Base-by-base conservation (phyloP, 768 basidiomycete species). In the Solioccasus polychromus region DNA sequence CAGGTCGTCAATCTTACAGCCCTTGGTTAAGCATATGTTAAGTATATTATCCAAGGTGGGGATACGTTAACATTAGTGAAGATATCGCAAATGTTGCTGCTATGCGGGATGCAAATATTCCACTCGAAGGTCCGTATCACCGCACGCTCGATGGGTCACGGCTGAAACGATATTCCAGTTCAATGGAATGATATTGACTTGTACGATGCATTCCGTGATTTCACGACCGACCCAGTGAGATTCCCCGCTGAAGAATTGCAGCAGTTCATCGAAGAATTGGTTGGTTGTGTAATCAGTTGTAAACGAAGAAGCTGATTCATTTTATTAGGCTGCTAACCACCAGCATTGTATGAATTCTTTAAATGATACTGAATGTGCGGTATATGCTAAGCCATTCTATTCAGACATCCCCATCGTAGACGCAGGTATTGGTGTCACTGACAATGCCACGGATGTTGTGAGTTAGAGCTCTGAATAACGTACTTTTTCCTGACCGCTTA, bases 161-260 rank as follows among this genome's bases (percentile, higher is more conserved):
- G 10, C 28, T 49, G 5, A 62, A 45, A 14, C n/a, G 17, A 15
- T 0, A 17, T 11, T 22, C 17, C 28, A 83, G 83, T 80, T 35
- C 85, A 85, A 74, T 88, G 85, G 85, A 86, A 83, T 56, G 85
- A 87, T 52, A 84, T 88, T 48, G 85, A 88, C 63, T 50, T 87
- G 42, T 87, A 85, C 53, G 79, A 85, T 53, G 77, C 82, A 22
- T 69, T 75, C 28, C 73, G 85, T 14, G 85, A 84, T 62, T 85
- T 86, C 52, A 88, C 85, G 5, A 64, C 74, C 7, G 84, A 86
- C 58, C 83, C 83, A 11, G 74, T 79, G 23, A 75, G 69, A 35
- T 88, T 79, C 69, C 79, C 84, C 5, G 66, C 59, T 14, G 71
- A 76, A 15, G 76, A 80, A 48, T 64, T 85, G 55, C 63, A 66